Base-by-base conservation (phyloP, 805 yeast species). In the Spathaspora sp. region DNA sequence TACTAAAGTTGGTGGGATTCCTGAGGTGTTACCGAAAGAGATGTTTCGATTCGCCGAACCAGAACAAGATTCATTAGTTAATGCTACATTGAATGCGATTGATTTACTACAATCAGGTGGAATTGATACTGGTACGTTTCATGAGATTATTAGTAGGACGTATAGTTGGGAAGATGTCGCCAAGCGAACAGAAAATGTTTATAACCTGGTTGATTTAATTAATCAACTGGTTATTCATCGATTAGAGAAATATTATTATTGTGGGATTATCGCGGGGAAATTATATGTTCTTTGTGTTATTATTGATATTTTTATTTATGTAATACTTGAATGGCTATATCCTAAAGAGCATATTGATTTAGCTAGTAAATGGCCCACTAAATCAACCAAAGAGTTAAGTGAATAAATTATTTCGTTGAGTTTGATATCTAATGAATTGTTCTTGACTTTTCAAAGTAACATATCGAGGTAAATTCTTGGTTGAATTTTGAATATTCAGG, bases 1-100 rank as follows among this genome's bases (percentile, higher is more conserved):
- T 0, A 94, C 99, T 0, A 83, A 84, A 52, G 99, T 94, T 0
- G 99, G 99, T 11, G 99, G 99, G 5, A 92, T 94, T 40, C 97
- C 97, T 0, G 99, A 94, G 63, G 98, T 94, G 3, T 69, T 94
- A 39, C 99, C 99, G 0, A 77, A 78, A 20, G 88, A 91, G 60
- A 94, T 94, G 98, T 91, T 96, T 1, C 86, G 87, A 1, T 94
- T 88, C 67, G 92, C 98, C 0, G 78, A 84, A 14, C 96, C 97
- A 0, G 88, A 93, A 3, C 97, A 89, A 48, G 89, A 88, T 52
- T 84, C 94, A 1, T 68, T 94, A 42, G 89, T 87, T 1, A 79
- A 77, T 3, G 87, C 92, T 7, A 81, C 93, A 1, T 67, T 83
- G 40, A 67, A 73, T n/a, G 98, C 96, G 0, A 87, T 93, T 11